Evolutionary conservation across 768 basidiomycete species (phyloP), one percentile per base, ranked within the genome.

Genomic region (Boletus subcaerulescens): DNA sequence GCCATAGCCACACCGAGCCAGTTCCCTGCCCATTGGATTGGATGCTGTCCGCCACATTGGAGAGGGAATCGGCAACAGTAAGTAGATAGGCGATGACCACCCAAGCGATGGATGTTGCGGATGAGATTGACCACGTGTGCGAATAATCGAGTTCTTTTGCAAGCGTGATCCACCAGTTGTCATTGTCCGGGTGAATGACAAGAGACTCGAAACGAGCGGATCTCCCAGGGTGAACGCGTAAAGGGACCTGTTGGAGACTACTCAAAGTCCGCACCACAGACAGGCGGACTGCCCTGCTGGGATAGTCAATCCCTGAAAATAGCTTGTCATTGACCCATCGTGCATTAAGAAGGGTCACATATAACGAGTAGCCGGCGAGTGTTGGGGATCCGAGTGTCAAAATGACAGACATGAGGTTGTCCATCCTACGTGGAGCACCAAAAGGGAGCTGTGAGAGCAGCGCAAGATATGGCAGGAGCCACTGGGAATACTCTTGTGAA

Each of bases 361-460:
- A 70, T 10, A 80, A 51, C 2, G 79, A 79, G 58, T 79, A 80
- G 4, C 72, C 74, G 1, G 79, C 77, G 4, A 80, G 72, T 4
- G 63, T 62, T 0, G 79, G 79, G 0, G 76, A 78, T 1, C 79
- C 79, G 24, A 80, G 60, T 1, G 76, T 73, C 35, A 80, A 65
- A 10, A 80, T 14, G 18, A 73, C 71, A 9, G 77, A 74, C 56
- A 72, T 66, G 38, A 79, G 61, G 48, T 80, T 77, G 18, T 77
- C 76, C n/a, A 69, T 57, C 26, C 62, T 72, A 46, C 71, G 71
- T 12, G 58, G 65, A 31, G 74, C 69, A 9, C 78, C 78, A 24
- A 78, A 81, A 0, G 79, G 80, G n/a, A 81, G 72, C 45, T 79
- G 78, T 0, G 78, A 77, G 18, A 80, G 64, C 10, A 81, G 56